These are phyloP conservation scores for Coniochaeta hoffmannii DNA, from an alignment of 2,329 filamentous ascomycete genomes.

Conservation along the genomic window DNA sequence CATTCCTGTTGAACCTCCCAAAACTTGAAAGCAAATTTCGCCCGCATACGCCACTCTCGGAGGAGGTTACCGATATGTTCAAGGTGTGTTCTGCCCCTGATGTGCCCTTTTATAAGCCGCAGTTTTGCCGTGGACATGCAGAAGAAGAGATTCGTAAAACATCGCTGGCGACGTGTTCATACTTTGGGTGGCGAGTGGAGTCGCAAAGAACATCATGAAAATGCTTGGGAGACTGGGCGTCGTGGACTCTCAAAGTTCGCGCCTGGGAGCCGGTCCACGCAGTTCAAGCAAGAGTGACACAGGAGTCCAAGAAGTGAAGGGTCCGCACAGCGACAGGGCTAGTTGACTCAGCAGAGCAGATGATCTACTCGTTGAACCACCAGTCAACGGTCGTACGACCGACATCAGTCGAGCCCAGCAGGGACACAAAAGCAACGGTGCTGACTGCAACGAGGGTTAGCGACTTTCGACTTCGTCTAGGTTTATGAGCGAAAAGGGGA, in stretches of 20 bases:
- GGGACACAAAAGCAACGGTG: slow-evolving; percentile 43
- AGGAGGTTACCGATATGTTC: background rate
- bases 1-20: background rate
- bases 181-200: background rate
- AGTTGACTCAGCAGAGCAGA: background rate
- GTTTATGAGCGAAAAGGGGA: background rate
- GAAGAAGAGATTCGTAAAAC: slow-evolving; percentile 5
- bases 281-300: slow-evolving; percentile 8
- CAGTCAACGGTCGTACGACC: slow-evolving; percentile 37
- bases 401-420: slow-evolving; percentile 37
- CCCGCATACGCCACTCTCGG: background rate
- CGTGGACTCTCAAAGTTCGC: slow-evolving; percentile 5
- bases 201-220: background rate
- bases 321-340: background rate
- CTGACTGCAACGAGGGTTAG: background rate
- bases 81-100: background rate
- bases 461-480: background rate
- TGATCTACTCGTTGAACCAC: slow-evolving; percentile 31
- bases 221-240: background rate
- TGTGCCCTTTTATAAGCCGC: slow-evolving; percentile 1
- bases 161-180: slow-evolving; percentile 7
- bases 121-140: slow-evolving; percentile 1
- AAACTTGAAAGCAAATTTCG: background rate
- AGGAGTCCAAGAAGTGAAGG: slow-evolving; percentile 4
- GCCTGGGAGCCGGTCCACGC: slow-evolving; percentile 7